These are phyloP conservation scores for Cruciata laevipes DNA, from an alignment of 257 asterid genomes.

Conservation along the genomic window DNA sequence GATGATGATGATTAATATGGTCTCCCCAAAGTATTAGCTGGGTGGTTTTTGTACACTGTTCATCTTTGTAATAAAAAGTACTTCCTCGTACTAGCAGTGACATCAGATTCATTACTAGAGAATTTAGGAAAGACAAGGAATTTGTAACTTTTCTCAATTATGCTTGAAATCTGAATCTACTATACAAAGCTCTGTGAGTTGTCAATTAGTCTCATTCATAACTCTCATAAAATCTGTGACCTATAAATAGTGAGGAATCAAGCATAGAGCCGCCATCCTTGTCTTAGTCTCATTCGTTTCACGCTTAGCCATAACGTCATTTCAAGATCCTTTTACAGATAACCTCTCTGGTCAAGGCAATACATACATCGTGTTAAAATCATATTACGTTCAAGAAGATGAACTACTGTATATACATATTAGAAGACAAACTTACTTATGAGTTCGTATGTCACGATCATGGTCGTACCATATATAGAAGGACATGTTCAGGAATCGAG, in stretches of 20 bases:
- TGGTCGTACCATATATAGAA: constrained; percentile 82
- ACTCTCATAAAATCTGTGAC: too few species aligned
- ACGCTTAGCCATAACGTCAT: not conserved
- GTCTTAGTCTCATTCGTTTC: not conserved
- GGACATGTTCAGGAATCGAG: constrained; percentile 87
- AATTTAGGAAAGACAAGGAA: too few species aligned
- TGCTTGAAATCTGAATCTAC: too few species aligned
- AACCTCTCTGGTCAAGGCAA: constrained; percentile 47
- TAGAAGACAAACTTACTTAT: constrained; percentile 48
- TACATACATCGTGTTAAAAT: not conserved
- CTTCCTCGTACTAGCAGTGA: too few species aligned
- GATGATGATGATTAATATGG: not conserved
- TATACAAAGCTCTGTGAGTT: too few species aligned
- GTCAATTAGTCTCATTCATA: too few species aligned
- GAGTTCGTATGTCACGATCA: constrained; percentile 88
- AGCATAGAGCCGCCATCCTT: not conserved
- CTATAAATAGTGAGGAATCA: too few species aligned
- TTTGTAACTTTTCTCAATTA: too few species aligned
- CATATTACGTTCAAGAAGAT: not conserved
- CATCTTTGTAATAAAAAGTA: too few species aligned
- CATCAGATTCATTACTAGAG: too few species aligned
- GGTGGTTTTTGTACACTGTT: too few species aligned
- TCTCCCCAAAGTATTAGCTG: too few species aligned
- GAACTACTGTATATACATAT: not conserved
- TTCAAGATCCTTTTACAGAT: constrained; percentile 47